A percentile compares a stretch with the other conserved stretches of the same genome.
Conservation (phyloP, 345 rosid genomes). For the Luvunga scandens region DNA sequence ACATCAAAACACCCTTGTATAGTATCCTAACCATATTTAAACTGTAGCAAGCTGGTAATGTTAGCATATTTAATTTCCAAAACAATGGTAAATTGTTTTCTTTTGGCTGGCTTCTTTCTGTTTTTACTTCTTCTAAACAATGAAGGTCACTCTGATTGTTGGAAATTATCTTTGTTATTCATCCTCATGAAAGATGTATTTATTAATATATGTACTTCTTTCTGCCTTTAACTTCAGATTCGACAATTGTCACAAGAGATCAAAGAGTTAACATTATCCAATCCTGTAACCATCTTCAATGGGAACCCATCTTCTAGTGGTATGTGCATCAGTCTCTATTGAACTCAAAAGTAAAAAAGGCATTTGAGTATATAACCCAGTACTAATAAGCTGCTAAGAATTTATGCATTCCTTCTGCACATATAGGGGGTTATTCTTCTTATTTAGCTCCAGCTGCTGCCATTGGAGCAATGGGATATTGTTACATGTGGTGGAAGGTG, state of each 20-base stretch:
- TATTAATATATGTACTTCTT: constrained; percentile 3
- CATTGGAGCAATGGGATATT: constrained; percentile 90
- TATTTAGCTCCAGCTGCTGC: constrained; percentile 91
- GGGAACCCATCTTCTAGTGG: constrained; percentile 55
- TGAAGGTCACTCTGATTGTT: neutral
- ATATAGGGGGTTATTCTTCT: constrained; percentile 61
- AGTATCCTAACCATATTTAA: neutral
- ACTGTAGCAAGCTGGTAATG: neutral
- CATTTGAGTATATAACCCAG: neutral
- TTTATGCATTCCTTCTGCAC: constrained; percentile 10
- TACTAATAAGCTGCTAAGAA: neutral
- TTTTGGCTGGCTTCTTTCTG: neutral
- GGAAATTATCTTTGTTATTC: neutral
- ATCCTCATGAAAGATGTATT: neutral
- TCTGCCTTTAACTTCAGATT: constrained; percentile 42
- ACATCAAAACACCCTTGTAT: neutral
- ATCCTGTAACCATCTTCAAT: constrained; percentile 74
- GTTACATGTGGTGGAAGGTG: constrained; percentile 98
- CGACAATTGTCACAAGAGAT: constrained; percentile 85
- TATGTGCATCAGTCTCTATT: constrained; percentile 17
- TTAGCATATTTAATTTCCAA: neutral
- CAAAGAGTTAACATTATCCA: constrained; percentile 64
- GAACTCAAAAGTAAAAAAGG: neutral
- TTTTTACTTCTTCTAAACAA: neutral
- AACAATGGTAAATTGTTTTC: neutral